These are phyloP conservation scores for Colletotrichum gloeosporioides DNA, from an alignment of 2,329 filamentous ascomycete species.

Conservation along the genomic window DNA sequence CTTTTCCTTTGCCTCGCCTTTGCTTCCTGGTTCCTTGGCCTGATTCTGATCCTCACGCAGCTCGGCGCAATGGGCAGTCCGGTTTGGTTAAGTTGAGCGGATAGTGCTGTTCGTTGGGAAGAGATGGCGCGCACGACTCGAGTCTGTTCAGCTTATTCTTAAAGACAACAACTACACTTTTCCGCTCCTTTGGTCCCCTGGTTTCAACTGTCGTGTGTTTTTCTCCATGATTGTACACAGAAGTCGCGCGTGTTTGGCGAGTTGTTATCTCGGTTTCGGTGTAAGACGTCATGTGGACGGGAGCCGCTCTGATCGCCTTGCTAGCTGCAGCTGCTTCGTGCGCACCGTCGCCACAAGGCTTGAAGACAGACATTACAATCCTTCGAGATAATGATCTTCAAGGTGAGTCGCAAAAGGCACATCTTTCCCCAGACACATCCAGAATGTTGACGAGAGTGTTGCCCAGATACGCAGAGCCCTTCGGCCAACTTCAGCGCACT, in stretches of 20 bases:
- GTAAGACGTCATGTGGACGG: conserved; percentile 10
- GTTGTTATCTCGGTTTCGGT: conserved; percentile 1
- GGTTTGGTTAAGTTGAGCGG: background rate
- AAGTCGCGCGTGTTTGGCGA: background rate
- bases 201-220: background rate
- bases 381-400: conserved; percentile 46
- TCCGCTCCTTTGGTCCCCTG: background rate
- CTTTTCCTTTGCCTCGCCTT: background rate
- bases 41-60: background rate
- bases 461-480: conserved; percentile 35
- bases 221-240: background rate
- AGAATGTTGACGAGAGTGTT: background rate
- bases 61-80: conserved; percentile 5
- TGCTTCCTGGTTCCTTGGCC: background rate
- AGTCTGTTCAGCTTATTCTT: background rate
- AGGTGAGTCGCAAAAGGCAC: conserved; percentile 29
- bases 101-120: background rate
- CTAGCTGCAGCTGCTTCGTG: conserved; percentile 25
- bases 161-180: background rate
- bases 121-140: background rate
- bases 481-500: conserved; percentile 38
- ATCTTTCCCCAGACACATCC: background rate
- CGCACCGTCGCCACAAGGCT: conserved; percentile 36
- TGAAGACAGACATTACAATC: conserved; percentile 41
- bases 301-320: conserved; percentile 18